A percentile compares a stretch with the other conserved stretches of the same genome.
Conservation (phyloP, 2,329 filamentous ascomycete genomes). For the Dactylellina cionopaga region DNA sequence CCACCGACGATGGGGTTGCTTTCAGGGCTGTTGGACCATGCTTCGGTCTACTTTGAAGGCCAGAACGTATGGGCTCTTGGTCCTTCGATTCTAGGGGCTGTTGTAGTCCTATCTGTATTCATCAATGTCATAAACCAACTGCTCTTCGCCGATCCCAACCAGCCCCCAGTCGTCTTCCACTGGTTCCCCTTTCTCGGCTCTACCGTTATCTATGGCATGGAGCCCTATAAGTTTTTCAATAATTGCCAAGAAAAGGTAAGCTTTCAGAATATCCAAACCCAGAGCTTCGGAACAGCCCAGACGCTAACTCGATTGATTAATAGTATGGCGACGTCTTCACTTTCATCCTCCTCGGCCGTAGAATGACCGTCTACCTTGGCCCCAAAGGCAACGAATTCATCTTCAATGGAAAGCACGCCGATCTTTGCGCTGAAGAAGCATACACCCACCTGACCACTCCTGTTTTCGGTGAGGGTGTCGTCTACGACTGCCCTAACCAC, state of each 20-base stretch:
- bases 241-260: constrained; percentile 76
- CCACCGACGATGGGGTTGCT: constrained; percentile 34
- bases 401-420: constrained; percentile 87
- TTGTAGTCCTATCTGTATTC: constrained; percentile 66
- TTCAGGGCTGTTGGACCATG: constrained; percentile 40
- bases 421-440: constrained; percentile 89
- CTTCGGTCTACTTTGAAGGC: constrained; percentile 42
- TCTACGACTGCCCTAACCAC: constrained; percentile 84
- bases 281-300: background rate
- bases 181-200: constrained; percentile 86
- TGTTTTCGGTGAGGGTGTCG: constrained; percentile 79
- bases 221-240: constrained; percentile 87
- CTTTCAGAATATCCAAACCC: background rate
- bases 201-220: constrained; percentile 93
- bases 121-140: constrained; percentile 84
- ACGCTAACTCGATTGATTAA: background rate
- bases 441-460: constrained; percentile 79
- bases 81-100: constrained; percentile 29
- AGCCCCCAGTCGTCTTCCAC: constrained; percentile 82
- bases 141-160: constrained; percentile 82
- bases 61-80: constrained; percentile 42
- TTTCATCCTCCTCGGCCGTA: constrained; percentile 86
- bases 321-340: constrained; percentile 91
- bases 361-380: constrained; percentile 87
- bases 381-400: constrained; percentile 87